Percentiles rank a stretch among this genome's conserved stretches.
Conservation (phyloP, 345 rosid genomes). For the Corymbia maculata region DNA sequence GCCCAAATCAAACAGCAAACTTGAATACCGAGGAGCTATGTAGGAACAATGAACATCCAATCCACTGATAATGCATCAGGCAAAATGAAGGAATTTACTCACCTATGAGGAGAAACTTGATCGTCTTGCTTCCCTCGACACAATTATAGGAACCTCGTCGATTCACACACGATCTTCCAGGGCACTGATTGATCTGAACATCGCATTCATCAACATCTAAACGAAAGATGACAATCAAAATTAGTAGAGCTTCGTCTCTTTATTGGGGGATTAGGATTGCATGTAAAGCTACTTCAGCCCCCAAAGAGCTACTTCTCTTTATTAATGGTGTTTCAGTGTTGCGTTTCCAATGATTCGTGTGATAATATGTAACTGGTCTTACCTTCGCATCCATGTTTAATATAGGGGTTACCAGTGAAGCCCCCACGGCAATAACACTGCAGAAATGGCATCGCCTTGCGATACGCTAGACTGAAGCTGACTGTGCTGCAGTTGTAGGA, state of each 20-base stretch:
- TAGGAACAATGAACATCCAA: background rate
- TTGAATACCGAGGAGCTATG: background rate
- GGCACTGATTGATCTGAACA: background rate
- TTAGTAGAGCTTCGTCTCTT: background rate
- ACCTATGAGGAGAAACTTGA: background rate
- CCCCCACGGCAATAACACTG: too few species aligned
- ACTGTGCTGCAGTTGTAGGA: too few species aligned
- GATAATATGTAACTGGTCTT: too few species aligned
- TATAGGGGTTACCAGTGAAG: too few species aligned
- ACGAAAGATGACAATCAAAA: too few species aligned
- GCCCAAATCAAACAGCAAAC: background rate
- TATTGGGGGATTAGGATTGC: background rate
- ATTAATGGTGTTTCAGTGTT: too few species aligned
- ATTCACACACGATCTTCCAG: background rate
- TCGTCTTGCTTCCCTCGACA: background rate
- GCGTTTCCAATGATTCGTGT: too few species aligned
- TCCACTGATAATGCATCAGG: background rate
- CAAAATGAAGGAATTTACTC: background rate
- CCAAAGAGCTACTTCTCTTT: too few species aligned
- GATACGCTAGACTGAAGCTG: too few species aligned
- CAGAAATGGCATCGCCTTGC: too few species aligned
- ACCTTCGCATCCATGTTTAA: too few species aligned
- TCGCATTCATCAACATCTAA: background rate
- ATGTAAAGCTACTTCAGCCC: too few species aligned
- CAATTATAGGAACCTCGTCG: accelerated